Evolutionary conservation across 495 filamentous ascomycete genomes (phyloP), one percentile per base, ranked within the genome.

Genomic region (Pseudomonodictys pantanalensis): DNA sequence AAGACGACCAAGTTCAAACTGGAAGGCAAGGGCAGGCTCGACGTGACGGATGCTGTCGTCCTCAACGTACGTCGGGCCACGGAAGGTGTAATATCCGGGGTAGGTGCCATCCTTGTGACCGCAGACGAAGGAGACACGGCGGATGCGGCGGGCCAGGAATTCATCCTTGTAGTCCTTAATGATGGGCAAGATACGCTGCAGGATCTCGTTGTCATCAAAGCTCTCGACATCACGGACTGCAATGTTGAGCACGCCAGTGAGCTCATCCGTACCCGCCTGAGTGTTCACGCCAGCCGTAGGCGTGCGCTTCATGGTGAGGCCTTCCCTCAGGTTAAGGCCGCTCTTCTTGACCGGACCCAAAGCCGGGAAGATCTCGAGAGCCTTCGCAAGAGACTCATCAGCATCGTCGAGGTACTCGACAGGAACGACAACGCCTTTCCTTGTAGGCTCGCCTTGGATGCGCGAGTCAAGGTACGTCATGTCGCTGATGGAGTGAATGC

Each of bases 51-150:
- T 97, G 70, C 87, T 93, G 69, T 87, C 81, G 66, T 97, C 93
- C 74, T 98, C 93, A 49, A 82, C 80, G 73, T 93, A 97, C 49
- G 79, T 75, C 30, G 95, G 92, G 3, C 92, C 92, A 66, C 93
- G 86, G 89, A 97, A 97, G 35, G 93, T 98, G 78, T 87, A 97
- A 81, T 98, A 97, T 18, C 88, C 90, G 28, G 95, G 93, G 71
- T 97, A 97, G 23, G 91, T 89, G 42, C 95, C 95, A 70, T 97
- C 87, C 64, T 87, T 90, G 76, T 89, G 89, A 42, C 93, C 93
- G 70, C 93, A 97, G 70, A 97, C 91, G 78, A 98, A 96, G 29
- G 90, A 97, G 9, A 98, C 76, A 58, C 93, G 87, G 52, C 93
- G 91, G 50, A 98, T 82, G 17, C 87, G 83, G 61, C 87, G 88